Conservation (phyloP, 202 grass and related monocot genomes). For the Schoenoplectus triqueter region DNA sequence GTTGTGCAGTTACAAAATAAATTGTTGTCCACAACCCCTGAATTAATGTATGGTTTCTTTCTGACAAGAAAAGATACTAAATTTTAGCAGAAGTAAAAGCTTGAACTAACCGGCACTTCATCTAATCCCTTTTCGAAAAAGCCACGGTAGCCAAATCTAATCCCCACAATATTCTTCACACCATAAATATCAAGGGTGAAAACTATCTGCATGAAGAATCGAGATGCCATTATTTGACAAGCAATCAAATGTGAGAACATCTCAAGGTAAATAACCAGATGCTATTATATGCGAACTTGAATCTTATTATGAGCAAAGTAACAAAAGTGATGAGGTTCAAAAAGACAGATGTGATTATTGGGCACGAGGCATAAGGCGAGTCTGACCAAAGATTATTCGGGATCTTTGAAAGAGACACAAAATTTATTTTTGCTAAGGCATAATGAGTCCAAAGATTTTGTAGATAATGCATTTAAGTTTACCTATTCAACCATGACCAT, state of each 20-base stretch:
- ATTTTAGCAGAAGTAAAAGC: conserved; percentile 19
- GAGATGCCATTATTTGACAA: background rate
- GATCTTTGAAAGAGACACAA: background rate
- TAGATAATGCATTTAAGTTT: conserved; percentile 11
- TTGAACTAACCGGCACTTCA: conserved; percentile 74
- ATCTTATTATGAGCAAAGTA: background rate
- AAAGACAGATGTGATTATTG: background rate
- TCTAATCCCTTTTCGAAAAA: conserved; percentile 87
- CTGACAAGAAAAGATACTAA: background rate
- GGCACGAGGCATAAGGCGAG: background rate
- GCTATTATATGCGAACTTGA: background rate
- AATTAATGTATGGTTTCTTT: background rate
- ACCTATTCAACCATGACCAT: conserved; percentile 3
- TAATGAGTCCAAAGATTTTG: conserved; percentile 1
- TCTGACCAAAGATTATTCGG: background rate
- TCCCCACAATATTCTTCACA: conserved; percentile 92
- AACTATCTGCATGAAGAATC: conserved; percentile 69
- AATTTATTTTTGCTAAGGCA: background rate
- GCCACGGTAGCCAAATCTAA: conserved; percentile 85
- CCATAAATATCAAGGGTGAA: conserved; percentile 92
- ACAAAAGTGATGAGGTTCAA: background rate
- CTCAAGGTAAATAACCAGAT: background rate
- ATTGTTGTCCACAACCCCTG: background rate
- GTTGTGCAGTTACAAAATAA: background rate
- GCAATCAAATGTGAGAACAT: conserved; percentile 17